Base-by-base conservation (phyloP, 2,329 filamentous ascomycete genomes). In the Apiospora marii region DNA sequence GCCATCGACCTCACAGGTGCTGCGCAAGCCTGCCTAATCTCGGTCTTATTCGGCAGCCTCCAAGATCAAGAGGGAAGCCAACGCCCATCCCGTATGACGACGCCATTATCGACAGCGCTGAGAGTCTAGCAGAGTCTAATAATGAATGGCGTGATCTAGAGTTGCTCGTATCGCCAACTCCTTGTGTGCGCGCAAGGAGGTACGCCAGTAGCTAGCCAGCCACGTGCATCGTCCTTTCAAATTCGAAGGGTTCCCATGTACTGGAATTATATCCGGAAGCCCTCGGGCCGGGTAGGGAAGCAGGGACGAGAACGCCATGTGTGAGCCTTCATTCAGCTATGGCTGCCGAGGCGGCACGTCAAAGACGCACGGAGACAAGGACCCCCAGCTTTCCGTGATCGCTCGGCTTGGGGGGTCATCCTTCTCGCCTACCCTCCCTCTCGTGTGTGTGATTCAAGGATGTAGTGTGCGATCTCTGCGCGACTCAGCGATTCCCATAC, bases 311-410 rank as follows among this genome's bases (percentile, higher is more conserved):
- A 64, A 41, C 30, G 58, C 58, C 58, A 64, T 41, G 8, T 64
- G 27, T 6, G 22, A 41, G 34, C 58, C 34, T 24, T 41, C 58
- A 41, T 41, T 64, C 58, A 64, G 58, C 58, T 64, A 34, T n/a
- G 58, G 58, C 53, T 12, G 53, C 58, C n/a, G 58, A 41, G 58
- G 58, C 34, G 34, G 58, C 58, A 37, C 34, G 34, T 64, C 34
- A 41, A 41, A 64, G 58, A 14, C 34, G 19, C 30, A 4, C 58
- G 22, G 4, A 1, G 34, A 24, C 8, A 64, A 30, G n/a, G 10
- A 13, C n/a, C 24, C 48, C 49, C 46, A 49, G 46, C 37, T 41
- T 41, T 2, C 37, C 37, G 10, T 41, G 37, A 41, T 41, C 37
- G 37, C 7, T 41, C 37, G 37, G 46, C 8, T 49, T 49, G 46